Conservation (phyloP, 305 asterid species). For the Caryopteris hybrid region DNA sequence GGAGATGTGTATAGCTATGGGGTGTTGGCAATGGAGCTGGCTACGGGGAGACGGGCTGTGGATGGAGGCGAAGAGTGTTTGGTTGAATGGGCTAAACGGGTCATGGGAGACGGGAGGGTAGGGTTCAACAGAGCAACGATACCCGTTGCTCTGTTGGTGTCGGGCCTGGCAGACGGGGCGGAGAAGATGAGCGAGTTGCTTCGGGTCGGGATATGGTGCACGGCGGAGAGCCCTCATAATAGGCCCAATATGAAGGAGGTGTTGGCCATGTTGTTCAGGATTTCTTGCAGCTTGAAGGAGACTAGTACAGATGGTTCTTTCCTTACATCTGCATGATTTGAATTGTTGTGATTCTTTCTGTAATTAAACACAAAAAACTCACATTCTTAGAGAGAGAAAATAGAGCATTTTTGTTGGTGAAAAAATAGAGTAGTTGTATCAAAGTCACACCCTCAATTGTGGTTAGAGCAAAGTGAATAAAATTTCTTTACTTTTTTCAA, state of each 20-base stretch:
- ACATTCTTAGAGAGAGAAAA: slow-evolving; percentile 2
- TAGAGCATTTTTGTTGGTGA: slow-evolving; percentile 20
- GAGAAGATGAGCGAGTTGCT: slow-evolving; percentile 70
- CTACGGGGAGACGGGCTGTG: slow-evolving; percentile 79
- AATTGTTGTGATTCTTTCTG: slow-evolving; percentile 29
- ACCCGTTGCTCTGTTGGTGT: slow-evolving; percentile 63
- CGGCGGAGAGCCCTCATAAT: slow-evolving; percentile 58
- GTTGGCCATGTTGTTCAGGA: slow-evolving; percentile 54
- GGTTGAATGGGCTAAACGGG: slow-evolving; percentile 87
- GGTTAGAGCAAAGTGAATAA: too few relatives aligned
- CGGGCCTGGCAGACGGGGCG: slow-evolving; percentile 75
- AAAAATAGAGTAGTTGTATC: too few relatives aligned
- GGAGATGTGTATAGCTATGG: slow-evolving; percentile 99
- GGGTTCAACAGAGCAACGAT: slow-evolving; percentile 25
- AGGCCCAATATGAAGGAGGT: slow-evolving; percentile 95
- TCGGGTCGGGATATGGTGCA: slow-evolving; percentile 70
- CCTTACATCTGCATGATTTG: not conserved
- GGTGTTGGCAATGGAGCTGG: slow-evolving; percentile 85
- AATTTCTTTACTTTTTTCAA: too few relatives aligned
- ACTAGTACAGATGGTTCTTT: slow-evolving; percentile 3
- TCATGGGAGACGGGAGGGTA: slow-evolving; percentile 60
- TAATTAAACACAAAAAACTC: slow-evolving; percentile 21
- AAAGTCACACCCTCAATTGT: too few relatives aligned
- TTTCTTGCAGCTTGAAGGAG: slow-evolving; percentile 35
- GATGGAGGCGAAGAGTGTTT: slow-evolving; percentile 91